phyloP scores from a whole-genome alignment of 2,329 filamentous ascomycete genomes.

The Phialophora tarda region DNA sequence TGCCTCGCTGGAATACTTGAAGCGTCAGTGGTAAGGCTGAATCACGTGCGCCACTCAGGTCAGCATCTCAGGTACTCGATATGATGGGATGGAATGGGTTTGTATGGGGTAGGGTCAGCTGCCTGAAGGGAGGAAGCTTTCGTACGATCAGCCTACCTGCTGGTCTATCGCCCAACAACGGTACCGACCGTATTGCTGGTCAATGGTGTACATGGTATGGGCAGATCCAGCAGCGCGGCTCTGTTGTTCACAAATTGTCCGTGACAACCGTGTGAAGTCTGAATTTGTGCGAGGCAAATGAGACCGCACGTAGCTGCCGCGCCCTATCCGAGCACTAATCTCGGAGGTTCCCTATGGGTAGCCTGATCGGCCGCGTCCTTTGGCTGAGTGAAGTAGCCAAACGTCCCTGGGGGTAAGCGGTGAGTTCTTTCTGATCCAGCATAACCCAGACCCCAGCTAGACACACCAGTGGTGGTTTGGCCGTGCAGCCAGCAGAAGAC shows the following conservation, averaged over 20 bases:
- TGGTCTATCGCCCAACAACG: background rate
- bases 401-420: background rate
- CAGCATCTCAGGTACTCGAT: background rate
- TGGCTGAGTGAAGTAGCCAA: background rate
- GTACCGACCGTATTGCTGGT: background rate
- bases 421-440: background rate
- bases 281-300: background rate
- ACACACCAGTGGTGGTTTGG: background rate
- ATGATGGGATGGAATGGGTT: background rate
- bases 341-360: background rate
- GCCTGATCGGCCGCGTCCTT: background rate
- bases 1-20: background rate
- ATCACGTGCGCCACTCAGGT: background rate
- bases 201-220: background rate
- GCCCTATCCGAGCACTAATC: background rate
- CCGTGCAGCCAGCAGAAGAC: background rate
- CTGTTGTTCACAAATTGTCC: background rate
- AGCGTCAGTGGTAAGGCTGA: background rate
- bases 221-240: background rate
- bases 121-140: background rate
- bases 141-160: background rate
- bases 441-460: background rate
- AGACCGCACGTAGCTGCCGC: background rate
- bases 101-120: background rate
- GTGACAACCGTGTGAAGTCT: background rate